phyloP scores from a whole-genome alignment of 345 rosid genomes.

The Bruguiera sexangula region DNA sequence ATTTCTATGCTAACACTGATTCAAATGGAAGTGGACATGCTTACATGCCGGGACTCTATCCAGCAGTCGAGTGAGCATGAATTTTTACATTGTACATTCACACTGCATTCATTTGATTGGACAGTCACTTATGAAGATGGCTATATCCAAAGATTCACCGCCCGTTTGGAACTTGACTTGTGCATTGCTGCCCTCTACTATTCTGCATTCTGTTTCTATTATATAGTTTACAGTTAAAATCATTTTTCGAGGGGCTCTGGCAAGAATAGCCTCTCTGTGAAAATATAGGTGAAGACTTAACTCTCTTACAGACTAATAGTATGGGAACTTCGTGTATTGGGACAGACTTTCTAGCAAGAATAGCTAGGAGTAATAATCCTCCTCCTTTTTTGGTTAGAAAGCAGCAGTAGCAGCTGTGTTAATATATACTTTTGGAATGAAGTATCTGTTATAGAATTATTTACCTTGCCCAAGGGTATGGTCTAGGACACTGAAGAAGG shows the following conservation, averaged over 20 bases:
- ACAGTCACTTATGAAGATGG: slow-evolving; percentile 5
- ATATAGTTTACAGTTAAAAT: slow-evolving; percentile 21
- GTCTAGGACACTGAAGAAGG: neutral
- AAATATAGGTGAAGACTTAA: too few species aligned
- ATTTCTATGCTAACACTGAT: slow-evolving; percentile 46
- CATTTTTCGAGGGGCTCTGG: slow-evolving; percentile 15
- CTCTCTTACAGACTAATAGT: too few species aligned
- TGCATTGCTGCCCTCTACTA: neutral
- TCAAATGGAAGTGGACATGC: slow-evolving; percentile 55
- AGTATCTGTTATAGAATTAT: neutral
- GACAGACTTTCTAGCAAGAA: slow-evolving; percentile 13
- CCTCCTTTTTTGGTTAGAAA: slow-evolving; percentile 9
- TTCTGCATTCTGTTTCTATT: slow-evolving; percentile 11
- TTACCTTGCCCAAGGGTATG: neutral
- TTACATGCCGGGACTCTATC: slow-evolving; percentile 48
- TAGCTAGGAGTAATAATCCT: slow-evolving; percentile 24
- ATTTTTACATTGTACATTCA: neutral
- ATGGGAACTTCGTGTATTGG: too few species aligned
- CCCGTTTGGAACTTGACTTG: slow-evolving; percentile 1
- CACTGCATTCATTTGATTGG: slow-evolving; percentile 21
- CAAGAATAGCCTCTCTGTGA: too few species aligned
- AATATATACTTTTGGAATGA: slow-evolving; percentile 4
- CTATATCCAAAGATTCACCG: slow-evolving; percentile 12
- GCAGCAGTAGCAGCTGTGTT: slow-evolving; percentile 12
- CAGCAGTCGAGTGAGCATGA: slow-evolving; percentile 16